Base-by-base conservation (phyloP, 805 yeast species). In the Metschnikowia koreensis region DNA sequence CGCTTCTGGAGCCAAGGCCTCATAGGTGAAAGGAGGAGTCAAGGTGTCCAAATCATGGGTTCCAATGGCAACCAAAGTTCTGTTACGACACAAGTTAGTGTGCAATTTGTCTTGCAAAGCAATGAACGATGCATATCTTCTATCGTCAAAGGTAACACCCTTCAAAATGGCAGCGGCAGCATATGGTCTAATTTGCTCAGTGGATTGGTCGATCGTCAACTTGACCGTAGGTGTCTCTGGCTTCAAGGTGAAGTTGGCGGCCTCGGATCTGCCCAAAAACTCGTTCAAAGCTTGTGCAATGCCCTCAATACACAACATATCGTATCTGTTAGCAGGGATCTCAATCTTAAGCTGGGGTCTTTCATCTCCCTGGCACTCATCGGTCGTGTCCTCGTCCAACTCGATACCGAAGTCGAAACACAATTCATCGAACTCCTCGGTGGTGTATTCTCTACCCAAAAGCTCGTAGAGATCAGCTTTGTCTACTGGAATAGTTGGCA, bases 361-460 rank as follows among this genome's bases (percentile, higher is more conserved):
- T 71, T 89, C 96, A 58, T 83, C 88, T n/a, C 76, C 68, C 54
- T 68, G 71, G 59, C 87, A 85, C 44, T 81, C 84, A 37, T 87
- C 89, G 41, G 96, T 88, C 66, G 96, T 90, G 70, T 96, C 98
- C 74, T 96, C 99, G 69, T 94, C 99, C 56, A 94, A 81, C 76
- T 94, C 99, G 60, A 94, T 84, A 63, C 99, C 99, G 62, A 92
- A 94, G 66, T 93, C 96, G 76, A 94, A 94, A 76, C 98, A 94
- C 61, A 94, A 82, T 72, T 92, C 97, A 67, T 94, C 99, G 63
- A 94, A 92, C 67, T 93, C 99, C 62, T 90, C 83, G 60, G 94
- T 87, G 63, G 97, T 81, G 58, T 73, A 73, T 41, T 61, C 62
- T 60, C 61, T 68, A 51, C 75, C 98, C 56, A 94, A 77, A 41